Percentiles rank a stretch among this genome's conserved stretches.
phyloP scores from a whole-genome alignment of 768 basidiomycete genomes.

The Cystofilobasidium bisporidii region DNA sequence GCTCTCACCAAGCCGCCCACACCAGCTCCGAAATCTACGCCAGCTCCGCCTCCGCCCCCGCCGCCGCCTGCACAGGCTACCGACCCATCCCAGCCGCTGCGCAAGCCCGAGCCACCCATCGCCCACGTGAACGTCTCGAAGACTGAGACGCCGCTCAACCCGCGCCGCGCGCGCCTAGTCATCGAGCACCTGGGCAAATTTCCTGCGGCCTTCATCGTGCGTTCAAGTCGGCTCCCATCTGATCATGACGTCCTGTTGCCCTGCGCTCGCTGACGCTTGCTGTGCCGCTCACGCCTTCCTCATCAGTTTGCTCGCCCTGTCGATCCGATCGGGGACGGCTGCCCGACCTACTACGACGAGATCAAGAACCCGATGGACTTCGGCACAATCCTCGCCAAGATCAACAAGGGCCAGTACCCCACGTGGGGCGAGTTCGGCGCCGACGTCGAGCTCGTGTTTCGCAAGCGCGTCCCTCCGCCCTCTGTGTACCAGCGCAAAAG shows the following conservation, averaged over 20 bases:
- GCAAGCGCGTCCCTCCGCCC: conserved; percentile 46
- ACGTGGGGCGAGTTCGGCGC: conserved; percentile 72
- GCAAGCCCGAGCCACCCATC: conserved; percentile 4
- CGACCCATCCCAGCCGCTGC: neutral
- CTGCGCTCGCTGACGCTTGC: neutral
- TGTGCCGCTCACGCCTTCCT: conserved; percentile 19
- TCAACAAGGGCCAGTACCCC: conserved; percentile 57
- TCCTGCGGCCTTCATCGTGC: conserved; percentile 28
- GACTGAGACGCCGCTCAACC: conserved; percentile 30
- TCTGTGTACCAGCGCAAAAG: neutral
- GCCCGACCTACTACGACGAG: conserved; percentile 92
- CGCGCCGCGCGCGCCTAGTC: conserved; percentile 32
- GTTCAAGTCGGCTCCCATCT: neutral
- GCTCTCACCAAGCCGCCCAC: too few relatives aligned
- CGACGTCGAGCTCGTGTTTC: conserved; percentile 73
- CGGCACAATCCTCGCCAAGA: conserved; percentile 62
- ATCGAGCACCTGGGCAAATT: conserved; percentile 29
- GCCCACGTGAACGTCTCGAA: conserved; percentile 27
- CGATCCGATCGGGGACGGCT: conserved; percentile 70
- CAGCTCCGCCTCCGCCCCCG: neutral
- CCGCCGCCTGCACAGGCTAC: neutral
- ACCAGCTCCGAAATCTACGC: neutral
- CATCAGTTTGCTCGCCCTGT: conserved; percentile 63
- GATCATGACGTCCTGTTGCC: conserved; percentile 5
- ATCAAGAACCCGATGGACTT: conserved; percentile 91